Evolutionary conservation across 2,329 filamentous ascomycete genomes (phyloP), one percentile per base, ranked within the genome.

Genomic region (Cryphonectria parasitica): DNA sequence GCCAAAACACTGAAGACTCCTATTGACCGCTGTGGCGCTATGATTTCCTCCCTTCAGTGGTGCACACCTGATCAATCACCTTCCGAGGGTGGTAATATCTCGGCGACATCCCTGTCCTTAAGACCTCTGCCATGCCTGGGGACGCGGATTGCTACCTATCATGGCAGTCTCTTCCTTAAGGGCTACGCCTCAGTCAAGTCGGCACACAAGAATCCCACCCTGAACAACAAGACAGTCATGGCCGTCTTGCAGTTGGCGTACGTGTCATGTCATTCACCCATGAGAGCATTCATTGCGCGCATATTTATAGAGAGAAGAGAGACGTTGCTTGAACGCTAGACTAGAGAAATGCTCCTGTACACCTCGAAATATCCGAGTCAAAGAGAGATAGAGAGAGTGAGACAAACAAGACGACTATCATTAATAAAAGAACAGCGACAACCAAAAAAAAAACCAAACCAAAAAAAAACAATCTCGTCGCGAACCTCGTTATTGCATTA

Each of bases 261-360:
- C 58, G 39, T 39, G 49, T 56, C 64, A n/a, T 49, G 45, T n/a
- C 45, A n/a, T 8, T 49, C 45, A 19, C 13, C 8, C 11, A 66
- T 15, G 22, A n/a, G 19, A 41, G 10, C 34, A 58, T 43, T 25
- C 36, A 11, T 39, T 39, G n/a, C 28, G 49, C 19, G 7, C 13
- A 22, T 13, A 13, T 36, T n/a, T 56, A 41, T 43, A 25, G 56
- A 22, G 60, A 70, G 61, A 68, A 67, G 69, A 72, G 68, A 34
- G 68, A 72, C 67, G 61, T 70, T 72, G 56, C 69, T 72, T 52
- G 45, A 70, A 67, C 61, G 68, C 68, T 69, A 71, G 41, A 69
- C 58, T 61, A 31, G 17, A 17, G n/a, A 41, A 52, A 58, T 56
- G 31, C 41, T 49, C 63, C 69, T 67, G 54, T 72, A 72, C 67